Evolutionary conservation across 495 filamentous ascomycete species (phyloP).

Genomic region (Hyaloscypha hepaticicola): DNA sequence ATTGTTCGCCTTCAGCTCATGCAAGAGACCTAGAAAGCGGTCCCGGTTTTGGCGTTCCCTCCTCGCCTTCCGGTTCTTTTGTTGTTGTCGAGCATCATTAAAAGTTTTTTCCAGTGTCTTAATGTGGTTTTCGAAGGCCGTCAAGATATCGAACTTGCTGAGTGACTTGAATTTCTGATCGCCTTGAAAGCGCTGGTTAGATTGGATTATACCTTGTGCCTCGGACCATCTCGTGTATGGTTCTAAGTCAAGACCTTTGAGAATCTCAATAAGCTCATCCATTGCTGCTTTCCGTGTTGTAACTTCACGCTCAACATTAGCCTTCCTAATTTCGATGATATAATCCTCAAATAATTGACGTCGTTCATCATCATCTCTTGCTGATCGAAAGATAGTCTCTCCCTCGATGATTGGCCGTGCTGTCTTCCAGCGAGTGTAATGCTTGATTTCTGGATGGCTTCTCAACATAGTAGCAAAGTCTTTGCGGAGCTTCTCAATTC

Average conservation of each 20-base stretch:
- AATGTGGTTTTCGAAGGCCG: constrained; percentile 91
- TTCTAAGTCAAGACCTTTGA: constrained; percentile 84
- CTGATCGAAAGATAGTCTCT: constrained; percentile 91
- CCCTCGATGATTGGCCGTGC: constrained; percentile 92
- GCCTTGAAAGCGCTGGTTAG: constrained; percentile 74
- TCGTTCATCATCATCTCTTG: constrained; percentile 83
- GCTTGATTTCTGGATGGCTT: constrained; percentile 95
- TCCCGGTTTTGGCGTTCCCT: constrained; percentile 86
- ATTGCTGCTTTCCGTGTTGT: constrained; percentile 75
- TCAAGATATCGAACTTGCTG: constrained; percentile 86
- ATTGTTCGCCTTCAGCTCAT: constrained; percentile 68
- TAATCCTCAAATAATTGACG: constrained; percentile 95
- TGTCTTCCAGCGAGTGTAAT: constrained; percentile 97
- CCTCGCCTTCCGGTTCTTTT: constrained; percentile 76
- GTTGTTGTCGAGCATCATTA: constrained; percentile 83
- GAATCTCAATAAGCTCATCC: constrained; percentile 75
- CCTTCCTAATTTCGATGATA: constrained; percentile 75
- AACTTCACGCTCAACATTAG: constrained; percentile 71
- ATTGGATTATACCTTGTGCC: constrained; percentile 77
- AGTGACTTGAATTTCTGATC: constrained; percentile 89
- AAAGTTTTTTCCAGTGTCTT: constrained; percentile 85
- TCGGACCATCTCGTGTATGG: constrained; percentile 95
- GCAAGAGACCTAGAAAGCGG: constrained; percentile 68
- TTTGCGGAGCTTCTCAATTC: constrained; percentile 85
- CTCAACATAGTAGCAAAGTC: constrained; percentile 96